Percentiles rank a stretch among this genome's conserved stretches.
These are phyloP conservation scores for Mytilinidion resinicola DNA, from an alignment of 495 filamentous ascomycete species.

Conservation along the genomic window DNA sequence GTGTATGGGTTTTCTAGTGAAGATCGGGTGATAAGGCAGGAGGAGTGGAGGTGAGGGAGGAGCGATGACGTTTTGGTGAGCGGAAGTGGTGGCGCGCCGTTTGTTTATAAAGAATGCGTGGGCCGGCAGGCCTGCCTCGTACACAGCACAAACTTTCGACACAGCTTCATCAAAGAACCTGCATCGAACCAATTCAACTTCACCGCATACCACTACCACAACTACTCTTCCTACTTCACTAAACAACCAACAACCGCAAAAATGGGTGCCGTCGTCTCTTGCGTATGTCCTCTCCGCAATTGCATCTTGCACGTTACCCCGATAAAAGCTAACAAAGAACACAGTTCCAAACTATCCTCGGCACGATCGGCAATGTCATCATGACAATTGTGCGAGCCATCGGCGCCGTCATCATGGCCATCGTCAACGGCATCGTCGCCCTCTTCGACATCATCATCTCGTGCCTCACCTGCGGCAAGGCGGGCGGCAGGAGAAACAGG, in stretches of 20 bases:
- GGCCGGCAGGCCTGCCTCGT: background rate
- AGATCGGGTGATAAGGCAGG: background rate
- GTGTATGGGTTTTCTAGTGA: background rate
- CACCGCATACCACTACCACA: background rate
- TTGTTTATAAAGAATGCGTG: background rate
- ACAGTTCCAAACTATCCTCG: slow-evolving; percentile 74
- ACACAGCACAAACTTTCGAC: background rate
- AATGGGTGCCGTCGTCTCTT: slow-evolving; percentile 95
- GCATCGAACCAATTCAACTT: background rate
- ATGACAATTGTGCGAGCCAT: slow-evolving; percentile 82
- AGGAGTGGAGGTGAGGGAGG: background rate
- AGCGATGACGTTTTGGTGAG: background rate
- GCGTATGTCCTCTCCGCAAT: slow-evolving; percentile 56
- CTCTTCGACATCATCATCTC: slow-evolving; percentile 80
- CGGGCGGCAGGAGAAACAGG: slow-evolving; percentile 40
- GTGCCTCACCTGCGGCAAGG: slow-evolving; percentile 74
- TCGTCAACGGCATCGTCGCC: slow-evolving; percentile 74
- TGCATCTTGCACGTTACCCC: background rate
- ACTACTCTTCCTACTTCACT: background rate
- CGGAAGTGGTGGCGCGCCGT: background rate
- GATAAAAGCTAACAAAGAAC: slow-evolving; percentile 15
- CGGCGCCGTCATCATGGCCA: slow-evolving; percentile 64
- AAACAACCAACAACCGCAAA: slow-evolving; percentile 36
- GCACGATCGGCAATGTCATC: slow-evolving; percentile 72
- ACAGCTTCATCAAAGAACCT: background rate